Evolutionary conservation across 805 yeast genomes (phyloP), one percentile per base, ranked within the genome.

Genomic region (Lachancea kluyveri): DNA sequence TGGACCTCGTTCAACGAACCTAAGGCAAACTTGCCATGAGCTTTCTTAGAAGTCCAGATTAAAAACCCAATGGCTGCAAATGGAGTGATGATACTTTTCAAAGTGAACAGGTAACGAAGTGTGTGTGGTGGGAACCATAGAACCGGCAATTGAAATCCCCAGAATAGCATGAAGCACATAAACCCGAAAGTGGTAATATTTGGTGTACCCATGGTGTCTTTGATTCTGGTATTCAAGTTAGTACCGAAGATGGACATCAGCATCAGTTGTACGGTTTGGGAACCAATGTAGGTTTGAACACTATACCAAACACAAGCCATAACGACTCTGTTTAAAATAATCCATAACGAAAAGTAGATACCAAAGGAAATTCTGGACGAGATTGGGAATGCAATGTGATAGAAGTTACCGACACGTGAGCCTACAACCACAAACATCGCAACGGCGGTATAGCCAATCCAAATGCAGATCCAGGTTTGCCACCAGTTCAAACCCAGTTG

Each of bases 271-370:
- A 88, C 78, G 67, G 94, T 81, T 45, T 85, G 76, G 17, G 94
- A 95, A 35, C 94, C 94, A 37, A 88, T 71, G 67, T 86, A 81
- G 13, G 82, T 71, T 53, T 84, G 94, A 11, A 85, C 90, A 21
- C 94, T 77, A 53, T 79, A 85, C 96, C 96, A 88, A 29, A 88
- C 77, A 46, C 77, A 70, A 13, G 87, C 83, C 86, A 88, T 82
- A 9, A 83, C 88, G 19, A 84, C 90, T 60, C 96, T 72, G 61
- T 87, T 87, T 32, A 87, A 48, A 25, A 88, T 77, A 6, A 94
- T 94, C 96, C 94, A 88, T 30, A 81, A 61, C 0, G 87, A 78
- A 28, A 94, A 94, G 65, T 78, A 83, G 8, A 83, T 74, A 35
- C 97, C 97, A 60, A 86, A 88, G 1, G 94, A 72, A 0, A 88